These are phyloP conservation scores for Capsicum baccatum DNA, from an alignment of 257 asterid species.

Conservation along the genomic window DNA sequence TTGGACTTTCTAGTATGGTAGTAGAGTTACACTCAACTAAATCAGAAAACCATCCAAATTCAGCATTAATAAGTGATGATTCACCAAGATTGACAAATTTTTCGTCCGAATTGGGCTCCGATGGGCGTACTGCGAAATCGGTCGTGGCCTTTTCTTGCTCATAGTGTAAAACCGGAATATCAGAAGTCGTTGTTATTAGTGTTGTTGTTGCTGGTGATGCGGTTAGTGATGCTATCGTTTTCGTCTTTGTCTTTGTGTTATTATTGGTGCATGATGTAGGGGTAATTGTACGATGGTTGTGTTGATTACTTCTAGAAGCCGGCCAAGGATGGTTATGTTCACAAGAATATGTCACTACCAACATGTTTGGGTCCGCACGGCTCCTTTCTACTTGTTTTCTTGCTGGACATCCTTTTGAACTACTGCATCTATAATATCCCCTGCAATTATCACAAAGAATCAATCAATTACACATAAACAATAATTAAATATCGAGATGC, in stretches of 20 bases:
- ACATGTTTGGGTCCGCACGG: constrained; percentile 65
- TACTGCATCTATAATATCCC: constrained; percentile 92
- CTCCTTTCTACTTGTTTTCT: constrained; percentile 95
- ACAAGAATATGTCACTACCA: constrained; percentile 79
- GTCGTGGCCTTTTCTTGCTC: constrained; percentile 31
- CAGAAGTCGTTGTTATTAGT: not conserved
- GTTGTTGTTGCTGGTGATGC: not conserved
- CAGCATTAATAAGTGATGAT: constrained; percentile 36
- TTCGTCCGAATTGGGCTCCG: constrained; percentile 36
- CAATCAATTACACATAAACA: not conserved
- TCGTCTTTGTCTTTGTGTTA: constrained; percentile 24
- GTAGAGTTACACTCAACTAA: constrained; percentile 52
- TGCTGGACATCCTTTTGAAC: constrained; percentile 97
- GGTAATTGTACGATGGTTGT: constrained; percentile 38
- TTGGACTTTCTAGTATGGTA: constrained; percentile 62
- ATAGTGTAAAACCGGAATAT: not conserved
- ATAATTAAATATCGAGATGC: not conserved
- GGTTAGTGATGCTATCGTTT: constrained; percentile 4
- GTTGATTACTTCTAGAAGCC: constrained; percentile 47
- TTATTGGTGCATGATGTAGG: constrained; percentile 8
- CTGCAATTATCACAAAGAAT: constrained; percentile 43
- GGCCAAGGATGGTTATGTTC: constrained; percentile 92
- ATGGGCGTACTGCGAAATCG: constrained; percentile 25
- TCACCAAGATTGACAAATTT: constrained; percentile 44
- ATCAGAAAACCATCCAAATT: constrained; percentile 73